These are phyloP conservation scores for Stachybotrys chartarum DNA, from an alignment of 2,329 filamentous ascomycete genomes.

Conservation along the genomic window DNA sequence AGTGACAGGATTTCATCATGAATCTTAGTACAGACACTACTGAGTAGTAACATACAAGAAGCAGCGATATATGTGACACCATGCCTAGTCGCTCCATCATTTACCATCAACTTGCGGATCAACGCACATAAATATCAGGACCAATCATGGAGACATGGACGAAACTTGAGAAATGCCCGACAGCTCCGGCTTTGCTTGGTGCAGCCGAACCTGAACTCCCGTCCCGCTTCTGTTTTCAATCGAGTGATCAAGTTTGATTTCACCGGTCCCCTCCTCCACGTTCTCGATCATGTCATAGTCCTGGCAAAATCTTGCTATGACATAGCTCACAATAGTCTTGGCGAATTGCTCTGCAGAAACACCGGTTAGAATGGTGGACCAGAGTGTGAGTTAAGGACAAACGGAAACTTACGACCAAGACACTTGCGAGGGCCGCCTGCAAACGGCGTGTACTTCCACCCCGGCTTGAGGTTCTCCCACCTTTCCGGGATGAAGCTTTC, in stretches of 20 bases:
- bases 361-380: not conserved
- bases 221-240: conserved; percentile 1
- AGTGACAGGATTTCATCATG: too few relatives aligned
- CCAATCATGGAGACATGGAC: too few relatives aligned
- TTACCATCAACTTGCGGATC: too few relatives aligned
- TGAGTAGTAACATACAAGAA: too few relatives aligned
- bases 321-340: not conserved
- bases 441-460: conserved; percentile 19
- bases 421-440: conserved; percentile 19
- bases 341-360: not conserved
- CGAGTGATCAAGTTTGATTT: not conserved
- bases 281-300: not conserved
- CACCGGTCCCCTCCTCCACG: conserved; percentile 1
- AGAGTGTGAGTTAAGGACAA: not conserved
- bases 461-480: conserved; percentile 19
- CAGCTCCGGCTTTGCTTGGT: not conserved
- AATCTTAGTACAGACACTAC: too few relatives aligned
- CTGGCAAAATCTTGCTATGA: conserved; percentile 1
- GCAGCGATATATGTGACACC: too few relatives aligned
- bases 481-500: conserved; percentile 33
- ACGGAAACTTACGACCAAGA: conserved; percentile 18
- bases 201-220: not conserved
- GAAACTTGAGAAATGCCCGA: not conserved
- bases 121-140: too few relatives aligned
- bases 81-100: too few relatives aligned